Conservation (phyloP, 305 asterid genomes). For the Caryopteris hybrid region DNA sequence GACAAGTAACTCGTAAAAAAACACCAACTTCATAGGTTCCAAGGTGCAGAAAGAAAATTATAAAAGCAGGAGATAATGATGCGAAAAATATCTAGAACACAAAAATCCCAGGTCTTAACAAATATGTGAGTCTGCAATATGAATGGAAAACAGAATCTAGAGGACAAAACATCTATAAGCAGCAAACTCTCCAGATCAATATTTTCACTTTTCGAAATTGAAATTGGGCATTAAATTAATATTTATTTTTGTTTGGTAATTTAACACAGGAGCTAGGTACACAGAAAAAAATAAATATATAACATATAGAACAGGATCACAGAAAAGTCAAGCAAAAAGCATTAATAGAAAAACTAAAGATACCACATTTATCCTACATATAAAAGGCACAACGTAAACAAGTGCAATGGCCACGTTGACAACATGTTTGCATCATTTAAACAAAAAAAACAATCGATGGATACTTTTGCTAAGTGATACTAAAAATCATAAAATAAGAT, state of each 20-base stretch:
- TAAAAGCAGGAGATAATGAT: not conserved
- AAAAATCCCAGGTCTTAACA: not conserved
- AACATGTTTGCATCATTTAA: too few species aligned
- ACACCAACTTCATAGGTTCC: not conserved
- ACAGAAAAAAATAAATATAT: too few species aligned
- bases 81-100: not conserved
- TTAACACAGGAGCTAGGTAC: not conserved
- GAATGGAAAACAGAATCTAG: not conserved
- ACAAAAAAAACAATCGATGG: too few species aligned
- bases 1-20: not conserved
- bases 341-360: too few species aligned
- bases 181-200: not conserved
- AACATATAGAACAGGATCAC: not conserved
- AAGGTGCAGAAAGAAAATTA: not conserved
- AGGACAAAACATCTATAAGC: not conserved
- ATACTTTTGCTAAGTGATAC: too few species aligned
- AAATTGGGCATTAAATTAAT: too few species aligned
- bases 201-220: too few species aligned
- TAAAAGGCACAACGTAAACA: too few species aligned
- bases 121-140: not conserved
- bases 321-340: not conserved
- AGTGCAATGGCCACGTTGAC: too few species aligned
- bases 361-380: too few species aligned
- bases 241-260: too few species aligned
- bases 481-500: too few species aligned